Percentiles rank a stretch among this genome's conserved stretches.
These are phyloP conservation scores for Byssothecium circinans DNA, from an alignment of 2,329 filamentous ascomycete genomes.

Conservation along the genomic window DNA sequence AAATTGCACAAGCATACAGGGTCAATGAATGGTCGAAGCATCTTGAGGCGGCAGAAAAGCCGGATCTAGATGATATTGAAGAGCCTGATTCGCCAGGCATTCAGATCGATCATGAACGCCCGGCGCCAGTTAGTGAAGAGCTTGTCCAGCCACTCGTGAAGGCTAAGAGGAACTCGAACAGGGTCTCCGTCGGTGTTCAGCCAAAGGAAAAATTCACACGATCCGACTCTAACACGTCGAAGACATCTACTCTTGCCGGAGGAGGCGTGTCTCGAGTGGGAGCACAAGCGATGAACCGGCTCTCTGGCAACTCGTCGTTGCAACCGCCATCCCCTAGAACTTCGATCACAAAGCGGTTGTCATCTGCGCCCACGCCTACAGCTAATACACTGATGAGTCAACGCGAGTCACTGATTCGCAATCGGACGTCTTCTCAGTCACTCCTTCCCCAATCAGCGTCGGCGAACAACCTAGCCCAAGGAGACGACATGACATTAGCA, in stretches of 20 bases:
- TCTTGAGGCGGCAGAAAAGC: constrained; percentile 73
- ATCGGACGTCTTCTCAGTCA: constrained; percentile 42
- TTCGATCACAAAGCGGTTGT: constrained; percentile 23
- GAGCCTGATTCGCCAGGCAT: constrained; percentile 49
- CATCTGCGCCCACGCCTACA: constrained; percentile 26
- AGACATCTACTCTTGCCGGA: constrained; percentile 18
- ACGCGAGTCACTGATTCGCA: constrained; percentile 56
- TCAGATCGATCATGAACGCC: constrained; percentile 52
- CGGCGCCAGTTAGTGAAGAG: constrained; percentile 53
- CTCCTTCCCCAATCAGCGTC: constrained; percentile 38
- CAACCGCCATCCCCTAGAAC: not conserved
- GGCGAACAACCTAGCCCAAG: constrained; percentile 27
- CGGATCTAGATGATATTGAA: constrained; percentile 64
- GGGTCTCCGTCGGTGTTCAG: constrained; percentile 25
- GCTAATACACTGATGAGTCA: constrained; percentile 57
- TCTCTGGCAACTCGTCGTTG: constrained; percentile 27
- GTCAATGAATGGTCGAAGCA: constrained; percentile 98
- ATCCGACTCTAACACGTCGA: constrained; percentile 26
- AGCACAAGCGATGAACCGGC: constrained; percentile 32
- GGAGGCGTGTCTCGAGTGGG: constrained; percentile 23
- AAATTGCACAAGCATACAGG: constrained; percentile 77
- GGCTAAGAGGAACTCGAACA: constrained; percentile 25
- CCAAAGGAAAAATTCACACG: constrained; percentile 24
- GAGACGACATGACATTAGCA: constrained; percentile 72
- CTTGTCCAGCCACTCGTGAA: constrained; percentile 22